phyloP scores from a whole-genome alignment of 371 early-diverging fungal genomes.

The Circinella umbellata region DNA sequence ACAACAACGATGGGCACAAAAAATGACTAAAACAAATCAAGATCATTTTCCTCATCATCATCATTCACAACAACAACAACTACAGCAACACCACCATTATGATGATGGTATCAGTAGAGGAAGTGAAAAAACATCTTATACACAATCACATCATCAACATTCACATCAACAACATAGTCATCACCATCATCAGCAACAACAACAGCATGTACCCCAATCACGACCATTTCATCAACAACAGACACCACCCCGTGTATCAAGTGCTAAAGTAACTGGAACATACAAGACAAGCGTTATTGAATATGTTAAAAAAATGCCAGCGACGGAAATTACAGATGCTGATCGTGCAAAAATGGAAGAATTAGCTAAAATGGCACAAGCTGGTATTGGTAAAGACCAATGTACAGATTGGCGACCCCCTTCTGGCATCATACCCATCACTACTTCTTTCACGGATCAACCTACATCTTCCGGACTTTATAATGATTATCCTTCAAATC shows the following conservation, averaged over 20 bases:
- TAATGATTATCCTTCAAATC: slow-evolving; percentile 23
- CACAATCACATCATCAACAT: background rate
- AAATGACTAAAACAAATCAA: slow-evolving; percentile 44
- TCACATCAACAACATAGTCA: background rate
- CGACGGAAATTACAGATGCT: slow-evolving; percentile 43
- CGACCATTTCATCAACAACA: background rate
- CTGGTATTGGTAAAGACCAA: slow-evolving; percentile 31
- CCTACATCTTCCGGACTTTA: background rate
- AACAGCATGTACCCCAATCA: slow-evolving; percentile 1
- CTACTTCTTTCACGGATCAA: background rate
- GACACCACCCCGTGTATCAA: slow-evolving; percentile 4
- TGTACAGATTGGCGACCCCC: slow-evolving; percentile 51
- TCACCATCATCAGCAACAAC: background rate
- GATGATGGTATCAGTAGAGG: background rate
- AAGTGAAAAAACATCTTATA: background rate
- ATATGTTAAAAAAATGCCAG: slow-evolving; percentile 46
- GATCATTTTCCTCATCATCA: background rate
- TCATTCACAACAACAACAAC: background rate
- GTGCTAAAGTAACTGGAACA: slow-evolving; percentile 34
- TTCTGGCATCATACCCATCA: slow-evolving; percentile 36
- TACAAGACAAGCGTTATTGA: slow-evolving; percentile 47
- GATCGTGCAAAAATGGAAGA: slow-evolving; percentile 55
- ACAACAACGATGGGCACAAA: slow-evolving; percentile 41
- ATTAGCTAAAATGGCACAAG: slow-evolving; percentile 39
- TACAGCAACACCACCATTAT: background rate